Evolutionary conservation across 2,329 filamentous ascomycete species (phyloP).

Genomic region (Microdochium paspali): DNA sequence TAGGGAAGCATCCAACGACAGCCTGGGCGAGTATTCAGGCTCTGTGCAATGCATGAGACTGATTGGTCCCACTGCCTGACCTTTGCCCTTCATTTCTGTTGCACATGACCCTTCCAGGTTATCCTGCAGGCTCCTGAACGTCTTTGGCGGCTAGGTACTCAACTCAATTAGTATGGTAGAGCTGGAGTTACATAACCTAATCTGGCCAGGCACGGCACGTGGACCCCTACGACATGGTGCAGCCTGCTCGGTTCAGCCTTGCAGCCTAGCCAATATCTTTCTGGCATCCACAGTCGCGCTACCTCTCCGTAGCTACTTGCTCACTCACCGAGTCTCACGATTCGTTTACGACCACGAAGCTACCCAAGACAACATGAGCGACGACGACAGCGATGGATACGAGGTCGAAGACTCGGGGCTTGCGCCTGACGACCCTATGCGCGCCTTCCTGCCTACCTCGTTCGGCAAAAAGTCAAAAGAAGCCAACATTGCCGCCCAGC

Average conservation of each 20-base stretch:
- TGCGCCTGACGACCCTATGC: slow-evolving; percentile 58
- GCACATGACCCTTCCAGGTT: no score
- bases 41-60: no score
- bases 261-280: slow-evolving; percentile 1
- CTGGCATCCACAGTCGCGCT: neutral
- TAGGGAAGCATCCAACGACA: no score
- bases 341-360: slow-evolving; percentile 4
- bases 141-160: no score
- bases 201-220: neutral
- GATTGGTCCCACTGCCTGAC: no score
- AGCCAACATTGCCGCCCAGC: slow-evolving; percentile 68
- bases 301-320: neutral
- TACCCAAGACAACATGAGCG: slow-evolving; percentile 34
- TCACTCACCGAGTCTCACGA: neutral
- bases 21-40: no score
- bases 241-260: slow-evolving; percentile 1
- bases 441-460: slow-evolving; percentile 67
- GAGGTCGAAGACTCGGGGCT: slow-evolving; percentile 42
- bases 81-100: no score
- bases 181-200: no score
- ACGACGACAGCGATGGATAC: slow-evolving; percentile 50
- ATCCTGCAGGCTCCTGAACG: no score
- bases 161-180: no score
- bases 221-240: neutral
- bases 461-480: slow-evolving; percentile 77